Evolutionary conservation across 768 basidiomycete genomes (phyloP).

Genomic region (Rhizopogon sp.): DNA sequence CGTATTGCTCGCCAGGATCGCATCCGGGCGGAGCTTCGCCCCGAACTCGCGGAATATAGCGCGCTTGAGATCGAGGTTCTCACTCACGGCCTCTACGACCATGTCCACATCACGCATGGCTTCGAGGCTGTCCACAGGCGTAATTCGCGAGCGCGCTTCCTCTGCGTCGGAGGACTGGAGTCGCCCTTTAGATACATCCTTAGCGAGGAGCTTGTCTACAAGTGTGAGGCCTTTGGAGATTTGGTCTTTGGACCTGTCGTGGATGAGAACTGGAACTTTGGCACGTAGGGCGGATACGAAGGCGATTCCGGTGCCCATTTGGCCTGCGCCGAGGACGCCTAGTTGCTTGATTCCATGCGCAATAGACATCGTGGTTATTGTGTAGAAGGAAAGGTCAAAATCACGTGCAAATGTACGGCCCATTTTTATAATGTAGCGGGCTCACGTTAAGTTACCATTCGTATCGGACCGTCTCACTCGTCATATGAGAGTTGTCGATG

Average conservation of each 20-base stretch:
- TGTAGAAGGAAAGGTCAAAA: not conserved
- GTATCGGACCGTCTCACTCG: no score
- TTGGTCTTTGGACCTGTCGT: constrained; percentile 75
- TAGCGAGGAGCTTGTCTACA: constrained; percentile 79
- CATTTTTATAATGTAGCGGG: no score
- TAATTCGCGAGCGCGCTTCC: constrained; percentile 65
- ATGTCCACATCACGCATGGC: constrained; percentile 80
- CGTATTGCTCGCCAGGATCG: constrained; percentile 90
- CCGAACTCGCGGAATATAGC: constrained; percentile 70
- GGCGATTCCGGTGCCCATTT: constrained; percentile 93
- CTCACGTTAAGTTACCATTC: no score
- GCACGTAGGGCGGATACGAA: constrained; percentile 83
- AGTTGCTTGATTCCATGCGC: constrained; percentile 70
- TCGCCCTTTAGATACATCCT: constrained; percentile 83
- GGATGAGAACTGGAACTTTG: constrained; percentile 78
- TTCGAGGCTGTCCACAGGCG: constrained; percentile 52
- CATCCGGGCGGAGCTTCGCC: constrained; percentile 58
- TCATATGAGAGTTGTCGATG: no score
- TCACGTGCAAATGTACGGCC: constrained; percentile 1
- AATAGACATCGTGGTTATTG: constrained; percentile 39
- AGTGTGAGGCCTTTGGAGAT: constrained; percentile 67
- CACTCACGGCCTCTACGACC: constrained; percentile 92
- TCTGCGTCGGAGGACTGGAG: constrained; percentile 66
- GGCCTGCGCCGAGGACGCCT: constrained; percentile 79
- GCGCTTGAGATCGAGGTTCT: constrained; percentile 74